Percentiles rank a stretch among this genome's conserved stretches.
Conservation (phyloP, 2,329 filamentous ascomycete species). For the Penicillium sp. region DNA sequence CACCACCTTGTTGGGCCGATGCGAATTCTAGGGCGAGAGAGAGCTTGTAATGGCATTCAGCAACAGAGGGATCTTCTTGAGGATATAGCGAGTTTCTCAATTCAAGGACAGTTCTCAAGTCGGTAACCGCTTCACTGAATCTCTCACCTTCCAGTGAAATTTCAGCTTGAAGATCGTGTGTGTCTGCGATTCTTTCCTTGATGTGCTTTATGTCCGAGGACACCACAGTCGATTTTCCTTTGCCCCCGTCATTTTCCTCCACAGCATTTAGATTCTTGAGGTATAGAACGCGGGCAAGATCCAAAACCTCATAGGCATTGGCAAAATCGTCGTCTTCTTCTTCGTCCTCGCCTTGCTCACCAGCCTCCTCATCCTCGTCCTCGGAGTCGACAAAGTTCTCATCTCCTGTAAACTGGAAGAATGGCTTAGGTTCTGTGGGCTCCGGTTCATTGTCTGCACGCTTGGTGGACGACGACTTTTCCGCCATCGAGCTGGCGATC, state of each 20-base stretch:
- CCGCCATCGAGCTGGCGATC: constrained; percentile 22
- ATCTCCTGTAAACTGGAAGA: constrained; percentile 91
- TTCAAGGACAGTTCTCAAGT: constrained; percentile 72
- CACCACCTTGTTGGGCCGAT: constrained; percentile 59
- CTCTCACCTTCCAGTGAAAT: constrained; percentile 96
- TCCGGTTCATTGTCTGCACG: constrained; percentile 11
- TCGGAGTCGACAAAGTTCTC: constrained; percentile 88
- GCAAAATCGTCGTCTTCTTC: constrained; percentile 64
- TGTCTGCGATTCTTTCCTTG: constrained; percentile 86
- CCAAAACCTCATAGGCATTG: constrained; percentile 62
- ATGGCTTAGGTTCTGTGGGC: constrained; percentile 51
- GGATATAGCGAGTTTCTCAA: constrained; percentile 78
- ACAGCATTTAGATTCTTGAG: constrained; percentile 53
- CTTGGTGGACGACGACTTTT: constrained; percentile 15
- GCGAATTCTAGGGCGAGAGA: constrained; percentile 93
- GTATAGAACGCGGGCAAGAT: constrained; percentile 60
- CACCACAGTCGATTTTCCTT: constrained; percentile 48
- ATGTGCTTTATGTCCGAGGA: constrained; percentile 54
- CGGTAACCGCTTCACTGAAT: constrained; percentile 82
- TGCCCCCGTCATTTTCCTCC: constrained; percentile 43
- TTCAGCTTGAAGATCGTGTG: constrained; percentile 88
- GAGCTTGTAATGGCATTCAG: constrained; percentile 95
- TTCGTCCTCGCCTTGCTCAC: constrained; percentile 49
- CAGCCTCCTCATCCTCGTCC: constrained; percentile 47
- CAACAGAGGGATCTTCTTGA: constrained; percentile 77